These are phyloP conservation scores for Fusarium sublunatum DNA, from an alignment of 2,329 filamentous ascomycete genomes.

Conservation along the genomic window DNA sequence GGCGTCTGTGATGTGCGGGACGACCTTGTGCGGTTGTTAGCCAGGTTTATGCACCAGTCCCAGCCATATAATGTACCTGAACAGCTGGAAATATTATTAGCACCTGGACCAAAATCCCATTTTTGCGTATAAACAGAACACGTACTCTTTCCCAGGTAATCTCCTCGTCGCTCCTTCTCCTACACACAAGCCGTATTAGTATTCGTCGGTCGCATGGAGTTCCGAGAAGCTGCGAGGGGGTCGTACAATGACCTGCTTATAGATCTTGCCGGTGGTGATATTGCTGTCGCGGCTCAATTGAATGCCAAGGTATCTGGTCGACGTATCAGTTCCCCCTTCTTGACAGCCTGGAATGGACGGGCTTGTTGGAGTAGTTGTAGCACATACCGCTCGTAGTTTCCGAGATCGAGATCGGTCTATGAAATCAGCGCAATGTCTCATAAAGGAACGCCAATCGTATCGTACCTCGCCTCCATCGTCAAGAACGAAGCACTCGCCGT, in stretches of 20 bases:
- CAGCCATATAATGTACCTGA: slow-evolving; percentile 14
- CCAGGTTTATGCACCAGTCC: background rate
- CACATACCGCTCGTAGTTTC: slow-evolving; percentile 63
- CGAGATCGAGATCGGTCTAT: slow-evolving; percentile 64
- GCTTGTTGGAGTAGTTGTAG: background rate
- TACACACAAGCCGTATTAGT: slow-evolving; percentile 19
- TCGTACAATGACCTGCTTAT: slow-evolving; percentile 83
- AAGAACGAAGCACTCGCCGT: slow-evolving; percentile 91
- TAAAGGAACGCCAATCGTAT: slow-evolving; percentile 7
- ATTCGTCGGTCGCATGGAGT: background rate
- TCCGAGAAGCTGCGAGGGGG: background rate
- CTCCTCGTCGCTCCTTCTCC: slow-evolving; percentile 71
- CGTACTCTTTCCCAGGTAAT: slow-evolving; percentile 52
- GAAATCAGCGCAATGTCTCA: slow-evolving; percentile 14
- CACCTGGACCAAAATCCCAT: background rate
- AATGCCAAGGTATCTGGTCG: slow-evolving; percentile 74
- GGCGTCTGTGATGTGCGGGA: slow-evolving; percentile 90
- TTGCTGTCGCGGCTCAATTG: slow-evolving; percentile 89
- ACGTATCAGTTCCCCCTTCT: background rate
- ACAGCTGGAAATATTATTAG: slow-evolving; percentile 21
- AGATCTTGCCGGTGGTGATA: slow-evolving; percentile 98
- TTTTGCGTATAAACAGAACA: background rate
- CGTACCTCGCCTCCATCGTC: slow-evolving; percentile 69
- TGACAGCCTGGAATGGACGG: background rate
- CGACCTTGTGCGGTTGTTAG: slow-evolving; percentile 50